A percentile compares a stretch with the other conserved stretches of the same genome.
These are phyloP conservation scores for Eimeria tenella DNA, from an alignment of 169 alveolate species.

Conservation along the genomic window DNA sequence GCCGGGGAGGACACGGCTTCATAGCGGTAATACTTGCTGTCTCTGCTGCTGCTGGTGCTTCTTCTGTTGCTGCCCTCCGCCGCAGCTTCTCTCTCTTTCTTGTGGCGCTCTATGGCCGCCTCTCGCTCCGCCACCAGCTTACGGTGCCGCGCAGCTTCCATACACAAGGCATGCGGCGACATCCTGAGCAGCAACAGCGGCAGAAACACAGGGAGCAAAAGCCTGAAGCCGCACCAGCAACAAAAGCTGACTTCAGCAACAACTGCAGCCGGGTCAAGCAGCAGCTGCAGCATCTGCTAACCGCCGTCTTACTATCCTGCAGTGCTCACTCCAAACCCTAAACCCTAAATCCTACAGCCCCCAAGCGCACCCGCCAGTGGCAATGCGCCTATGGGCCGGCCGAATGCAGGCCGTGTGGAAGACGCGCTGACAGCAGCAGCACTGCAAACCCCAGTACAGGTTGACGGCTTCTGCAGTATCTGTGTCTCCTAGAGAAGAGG, in stretches of 20 bases:
- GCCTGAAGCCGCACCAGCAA: background rate
- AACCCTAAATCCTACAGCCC: too few species aligned
- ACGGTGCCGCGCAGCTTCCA: constrained; percentile 39
- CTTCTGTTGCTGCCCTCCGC: constrained; percentile 9
- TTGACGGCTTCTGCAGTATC: background rate
- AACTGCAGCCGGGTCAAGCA: background rate
- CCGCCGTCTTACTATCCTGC: background rate
- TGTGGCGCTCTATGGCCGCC: constrained; percentile 36
- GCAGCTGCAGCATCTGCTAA: background rate
- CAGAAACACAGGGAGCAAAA: background rate
- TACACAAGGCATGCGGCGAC: background rate
- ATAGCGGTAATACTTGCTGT: background rate
- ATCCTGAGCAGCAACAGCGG: constrained; percentile 29
- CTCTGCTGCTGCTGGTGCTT: constrained; percentile 1
- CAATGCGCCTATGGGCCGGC: background rate
- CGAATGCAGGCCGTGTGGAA: constrained; percentile 48
- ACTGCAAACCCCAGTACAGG: constrained; percentile 49
- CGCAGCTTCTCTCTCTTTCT: background rate
- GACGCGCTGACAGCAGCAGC: constrained; percentile 30
- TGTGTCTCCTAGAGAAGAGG: background rate
- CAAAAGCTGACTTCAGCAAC: background rate
- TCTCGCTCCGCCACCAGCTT: constrained; percentile 27
- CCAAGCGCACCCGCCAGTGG: constrained; percentile 15
- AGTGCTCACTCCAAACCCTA: background rate
- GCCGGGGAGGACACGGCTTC: background rate